Evolutionary conservation across 768 basidiomycete genomes (phyloP), one percentile per base, ranked within the genome.

Genomic region (Russula sp.): DNA sequence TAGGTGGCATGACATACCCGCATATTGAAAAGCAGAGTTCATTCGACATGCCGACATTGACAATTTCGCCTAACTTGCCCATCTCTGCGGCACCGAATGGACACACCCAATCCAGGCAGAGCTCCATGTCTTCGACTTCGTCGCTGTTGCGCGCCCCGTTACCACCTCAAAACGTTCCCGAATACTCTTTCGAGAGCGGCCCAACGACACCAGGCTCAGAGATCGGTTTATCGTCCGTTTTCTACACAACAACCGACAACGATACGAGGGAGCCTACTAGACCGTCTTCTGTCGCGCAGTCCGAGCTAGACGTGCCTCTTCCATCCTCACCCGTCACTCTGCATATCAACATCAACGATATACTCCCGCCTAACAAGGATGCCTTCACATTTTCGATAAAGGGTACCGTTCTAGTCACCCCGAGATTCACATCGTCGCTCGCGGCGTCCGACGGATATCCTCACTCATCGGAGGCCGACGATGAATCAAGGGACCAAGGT

Each of bases 321-420:
- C 77, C 82, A 11, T 89, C 89, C 1, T 80, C 78, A 14, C 85
- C 88, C 3, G 78, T 93, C 50, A 89, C 88, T 0, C 73, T 91
- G 9, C 89, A 91, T 70, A 67, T 93, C 63, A 90, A 91, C 70
- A 89, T 91, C 78, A 88, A 89, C 67, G 88, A 91, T 47, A 76
- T 91, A 7, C 77, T 84, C 31, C 81, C 84, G 3, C 83, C 88
- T 9, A 75, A 79, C 34, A 87, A 85, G 73, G 85, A 84, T 62
- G 68, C 76, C 16, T 86, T 92, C 68, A 80, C 79, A 6, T 89
- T 91, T 72, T 80, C 76, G 11, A 81, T 91, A 51, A 78, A 79
- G 11, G 89, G 89, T 6, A 84, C 80, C 7, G 77, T 91, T 49
- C 75, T 91, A 4, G 73, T 92, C 37, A 79, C 78, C 6, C 77